These are phyloP conservation scores for Mytilinidion resinicola DNA, from an alignment of 495 filamentous ascomycete genomes.

Conservation along the genomic window DNA sequence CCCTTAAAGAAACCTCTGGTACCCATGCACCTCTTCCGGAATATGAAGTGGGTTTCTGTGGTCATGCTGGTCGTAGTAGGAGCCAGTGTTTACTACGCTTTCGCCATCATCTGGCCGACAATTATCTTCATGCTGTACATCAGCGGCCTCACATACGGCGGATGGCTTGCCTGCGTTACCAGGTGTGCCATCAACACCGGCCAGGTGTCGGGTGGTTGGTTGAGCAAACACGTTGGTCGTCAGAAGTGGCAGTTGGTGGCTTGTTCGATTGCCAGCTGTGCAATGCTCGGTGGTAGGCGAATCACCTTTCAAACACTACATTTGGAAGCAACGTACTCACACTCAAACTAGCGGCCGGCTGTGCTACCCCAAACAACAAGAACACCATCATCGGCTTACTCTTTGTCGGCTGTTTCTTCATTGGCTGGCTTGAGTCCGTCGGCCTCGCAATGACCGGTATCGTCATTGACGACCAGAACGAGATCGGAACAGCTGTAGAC, in stretches of 20 bases:
- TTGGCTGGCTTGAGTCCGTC: background rate
- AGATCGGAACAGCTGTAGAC: background rate
- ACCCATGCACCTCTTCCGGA: background rate
- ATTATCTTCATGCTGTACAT: background rate
- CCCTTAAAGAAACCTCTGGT: slow-evolving; percentile 1
- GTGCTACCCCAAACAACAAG: background rate
- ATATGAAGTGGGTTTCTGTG: background rate
- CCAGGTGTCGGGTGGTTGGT: background rate
- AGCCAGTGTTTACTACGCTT: background rate
- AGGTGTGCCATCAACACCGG: background rate
- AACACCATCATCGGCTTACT: background rate
- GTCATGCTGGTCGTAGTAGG: background rate
- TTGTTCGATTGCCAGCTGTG: background rate
- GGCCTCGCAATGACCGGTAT: background rate
- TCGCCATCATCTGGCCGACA: slow-evolving; percentile 3
- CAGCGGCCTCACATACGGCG: background rate
- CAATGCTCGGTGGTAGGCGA: background rate
- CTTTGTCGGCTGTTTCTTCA: background rate
- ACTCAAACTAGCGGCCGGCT: too few species aligned
- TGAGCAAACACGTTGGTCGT: background rate
- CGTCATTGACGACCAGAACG: background rate
- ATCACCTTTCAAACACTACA: too few species aligned
- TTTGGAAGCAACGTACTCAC: too few species aligned
- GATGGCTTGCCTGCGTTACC: background rate
- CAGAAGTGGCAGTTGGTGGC: background rate